These are phyloP conservation scores for Penicillium ochrochloron DNA, from an alignment of 495 filamentous ascomycete genomes.

Conservation along the genomic window DNA sequence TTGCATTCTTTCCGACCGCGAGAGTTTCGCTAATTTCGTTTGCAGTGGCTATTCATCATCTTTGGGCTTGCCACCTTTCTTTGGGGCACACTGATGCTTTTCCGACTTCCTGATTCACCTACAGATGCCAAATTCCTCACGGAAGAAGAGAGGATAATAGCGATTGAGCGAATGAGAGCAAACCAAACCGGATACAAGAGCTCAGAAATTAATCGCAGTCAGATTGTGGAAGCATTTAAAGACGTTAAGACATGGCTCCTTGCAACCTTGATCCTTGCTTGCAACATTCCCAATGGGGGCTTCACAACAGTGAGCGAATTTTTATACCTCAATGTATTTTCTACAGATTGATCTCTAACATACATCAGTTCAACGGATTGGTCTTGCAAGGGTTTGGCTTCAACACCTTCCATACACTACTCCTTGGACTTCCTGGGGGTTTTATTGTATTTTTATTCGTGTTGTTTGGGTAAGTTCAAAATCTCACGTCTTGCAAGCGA, in stretches of 20 bases:
- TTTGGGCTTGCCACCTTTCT: slow-evolving; percentile 40
- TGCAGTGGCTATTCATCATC: slow-evolving; percentile 31
- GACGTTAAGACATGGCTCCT: slow-evolving; percentile 47
- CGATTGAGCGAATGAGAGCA: slow-evolving; percentile 52
- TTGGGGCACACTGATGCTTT: slow-evolving; percentile 42
- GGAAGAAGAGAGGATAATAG: slow-evolving; percentile 49
- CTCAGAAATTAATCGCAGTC: slow-evolving; percentile 54
- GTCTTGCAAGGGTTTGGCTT: slow-evolving; percentile 44
- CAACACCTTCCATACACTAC: slow-evolving; percentile 34
- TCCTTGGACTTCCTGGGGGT: slow-evolving; percentile 37
- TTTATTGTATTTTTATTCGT: slow-evolving; percentile 26
- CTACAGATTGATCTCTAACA: not conserved
- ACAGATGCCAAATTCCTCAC: slow-evolving; percentile 48
- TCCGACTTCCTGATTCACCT: slow-evolving; percentile 54
- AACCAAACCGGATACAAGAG: slow-evolving; percentile 62
- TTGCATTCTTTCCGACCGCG: too few species aligned
- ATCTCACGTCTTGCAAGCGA: not conserved
- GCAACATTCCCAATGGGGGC: slow-evolving; percentile 40
- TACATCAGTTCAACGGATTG: slow-evolving; percentile 37
- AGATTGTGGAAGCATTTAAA: slow-evolving; percentile 49
- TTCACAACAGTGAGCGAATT: slow-evolving; percentile 33
- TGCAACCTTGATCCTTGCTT: slow-evolving; percentile 22
- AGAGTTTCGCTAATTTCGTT: not conserved
- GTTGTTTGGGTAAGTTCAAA: slow-evolving; percentile 20
- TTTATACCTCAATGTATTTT: not conserved